Base-by-base conservation (phyloP, 345 rosid species). In the Aquilaria yunnanensis region DNA sequence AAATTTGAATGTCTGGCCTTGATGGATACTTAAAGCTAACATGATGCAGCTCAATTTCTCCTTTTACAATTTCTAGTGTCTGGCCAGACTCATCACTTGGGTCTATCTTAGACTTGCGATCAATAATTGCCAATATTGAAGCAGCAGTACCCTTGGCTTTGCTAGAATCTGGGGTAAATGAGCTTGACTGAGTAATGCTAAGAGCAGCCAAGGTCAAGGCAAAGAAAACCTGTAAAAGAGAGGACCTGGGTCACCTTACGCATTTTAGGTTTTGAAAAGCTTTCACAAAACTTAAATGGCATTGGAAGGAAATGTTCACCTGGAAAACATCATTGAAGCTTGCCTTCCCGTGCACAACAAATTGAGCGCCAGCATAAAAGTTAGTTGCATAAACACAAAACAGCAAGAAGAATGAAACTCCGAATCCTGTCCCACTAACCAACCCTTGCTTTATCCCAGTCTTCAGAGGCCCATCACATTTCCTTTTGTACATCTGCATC, bases 341-440 rank as follows among this genome's bases (percentile, higher is more conserved):
- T 2, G 79, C 64, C 32, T 60, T 68, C 14, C 88, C 94, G 37
- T 52, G 73, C 65, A 80, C 65, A 32, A 91, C 84, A 2, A 88
- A 80, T 54, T 75, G 76, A 57, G 88, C 92, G 2, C 94, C 96
- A 0, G 85, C 87, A 32, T 91, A 86, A 72, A 91, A 91, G 67
- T 84, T 70, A 41, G 81, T 56, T 1, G 87, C 85, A 62, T 83
- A 81, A 57, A 86, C 77, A 46, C 61, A 68, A 54, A 61, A 86
- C 45, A 86, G 58, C 31, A 81, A 68, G 54, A 84, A 83, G 76
- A 72, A 72, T 1, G 92, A 82, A 9, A 74, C 2, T 10, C 97
- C 96, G 48, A 86, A 85, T 65, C 92, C 89, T 72, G 73, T 53
- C 33, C 93, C 96, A 2, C 90, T 83, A 34, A 77, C 62, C 59